These are phyloP conservation scores for Starmerella davenportii DNA, from an alignment of 805 yeast species.

Conservation along the genomic window DNA sequence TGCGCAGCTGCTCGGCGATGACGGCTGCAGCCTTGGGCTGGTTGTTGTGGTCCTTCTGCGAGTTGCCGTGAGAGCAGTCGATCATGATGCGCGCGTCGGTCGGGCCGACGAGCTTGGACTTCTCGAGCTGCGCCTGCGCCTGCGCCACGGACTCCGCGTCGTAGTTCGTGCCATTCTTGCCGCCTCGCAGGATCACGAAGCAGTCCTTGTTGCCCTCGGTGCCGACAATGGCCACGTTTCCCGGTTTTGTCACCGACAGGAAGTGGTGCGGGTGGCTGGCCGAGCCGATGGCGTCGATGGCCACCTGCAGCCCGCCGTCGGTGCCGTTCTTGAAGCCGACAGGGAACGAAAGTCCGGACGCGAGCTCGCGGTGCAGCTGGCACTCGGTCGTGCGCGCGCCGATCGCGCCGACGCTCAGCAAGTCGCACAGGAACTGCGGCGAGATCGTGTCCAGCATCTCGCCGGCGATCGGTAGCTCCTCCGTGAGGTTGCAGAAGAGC, in stretches of 20 bases:
- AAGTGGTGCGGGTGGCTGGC: constrained; percentile 89
- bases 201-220: constrained; percentile 86
- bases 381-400: constrained; percentile 99
- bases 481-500: constrained; percentile 67
- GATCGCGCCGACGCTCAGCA: constrained; percentile 90
- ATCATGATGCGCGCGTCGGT: constrained; percentile 58
- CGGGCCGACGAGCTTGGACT: constrained; percentile 26
- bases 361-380: constrained; percentile 90
- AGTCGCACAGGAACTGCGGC: constrained; percentile 85
- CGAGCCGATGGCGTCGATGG: constrained; percentile 84
- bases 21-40: constrained; percentile 76
- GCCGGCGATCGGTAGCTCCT: constrained; percentile 75
- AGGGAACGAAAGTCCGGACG: constrained; percentile 94
- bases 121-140: constrained; percentile 40
- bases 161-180: constrained; percentile 79
- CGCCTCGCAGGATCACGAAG: constrained; percentile 88
- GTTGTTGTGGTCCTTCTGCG: constrained; percentile 73
- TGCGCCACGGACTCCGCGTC: constrained; percentile 56
- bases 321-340: constrained; percentile 97
- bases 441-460: constrained; percentile 97
- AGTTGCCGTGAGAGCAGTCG: constrained; percentile 95
- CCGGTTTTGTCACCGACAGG: constrained; percentile 87
- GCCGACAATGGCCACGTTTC: constrained; percentile 87
- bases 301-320: constrained; percentile 87
- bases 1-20: constrained; percentile 59